Evolutionary conservation across 202 grass and related monocot genomes (phyloP).

Genomic region (Cymbopogon flexuosus): DNA sequence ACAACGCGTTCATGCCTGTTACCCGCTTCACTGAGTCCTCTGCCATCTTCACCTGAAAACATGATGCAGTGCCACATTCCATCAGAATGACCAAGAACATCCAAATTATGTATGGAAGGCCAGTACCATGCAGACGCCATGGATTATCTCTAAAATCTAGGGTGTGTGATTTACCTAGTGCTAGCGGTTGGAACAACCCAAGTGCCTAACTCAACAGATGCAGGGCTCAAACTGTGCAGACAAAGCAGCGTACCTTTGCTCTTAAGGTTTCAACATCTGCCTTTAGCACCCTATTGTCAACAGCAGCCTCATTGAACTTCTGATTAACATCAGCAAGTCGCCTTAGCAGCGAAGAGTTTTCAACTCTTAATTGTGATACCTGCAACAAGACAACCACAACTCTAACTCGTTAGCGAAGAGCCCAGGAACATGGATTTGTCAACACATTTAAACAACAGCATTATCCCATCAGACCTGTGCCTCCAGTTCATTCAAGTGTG

Average conservation of each 20-base stretch:
- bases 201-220: not conserved
- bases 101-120: not conserved
- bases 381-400: conserved; percentile 5
- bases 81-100: not conserved
- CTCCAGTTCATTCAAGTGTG: conserved; percentile 81
- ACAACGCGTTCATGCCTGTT: conserved; percentile 54
- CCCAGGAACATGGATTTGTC: not conserved
- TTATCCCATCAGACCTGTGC: conserved; percentile 52
- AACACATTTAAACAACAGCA: not conserved
- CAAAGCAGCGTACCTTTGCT: conserved; percentile 59
- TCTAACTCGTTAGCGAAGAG: not conserved
- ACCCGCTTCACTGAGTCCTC: conserved; percentile 81
- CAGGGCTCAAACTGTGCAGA: not conserved
- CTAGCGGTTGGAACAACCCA: conserved; percentile 1
- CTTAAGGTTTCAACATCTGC: conserved; percentile 87
- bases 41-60: conserved; percentile 88
- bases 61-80: not conserved
- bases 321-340: conserved; percentile 79
- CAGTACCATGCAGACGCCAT: not conserved
- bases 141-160: not conserved
- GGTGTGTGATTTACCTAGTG: not conserved
- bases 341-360: conserved; percentile 73
- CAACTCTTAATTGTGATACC: conserved; percentile 76
- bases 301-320: conserved; percentile 74
- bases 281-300: conserved; percentile 93